Base-by-base conservation (phyloP, 768 basidiomycete species). In the Phaffia australis region DNA sequence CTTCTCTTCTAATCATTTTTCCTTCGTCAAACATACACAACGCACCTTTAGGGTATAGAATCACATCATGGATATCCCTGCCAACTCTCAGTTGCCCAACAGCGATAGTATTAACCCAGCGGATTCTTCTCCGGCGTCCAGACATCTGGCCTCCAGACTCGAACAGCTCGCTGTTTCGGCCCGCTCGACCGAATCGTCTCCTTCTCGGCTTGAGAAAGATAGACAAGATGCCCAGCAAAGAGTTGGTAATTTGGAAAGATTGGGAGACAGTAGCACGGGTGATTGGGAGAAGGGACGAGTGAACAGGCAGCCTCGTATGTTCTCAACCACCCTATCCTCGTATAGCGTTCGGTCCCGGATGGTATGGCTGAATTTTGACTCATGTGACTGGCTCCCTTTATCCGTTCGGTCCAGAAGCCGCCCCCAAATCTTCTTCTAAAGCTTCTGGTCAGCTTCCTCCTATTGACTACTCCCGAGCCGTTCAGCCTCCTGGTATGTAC, bases 261-360 rank as follows among this genome's bases (percentile, higher is more conserved):
- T 69, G n/a, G 63, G 67, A 21, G 67, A 64, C 14, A 60, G 57
- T 29, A 21, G 32, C 9, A 69, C 67, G 0, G 67, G 67, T 11
- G 63, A 25, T 47, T 69, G 67, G 67, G 67, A 69, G 63, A 60
- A 51, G 50, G 67, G 67, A 42, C 32, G 67, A 56, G 47, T 63
- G 18, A 55, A 63, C 23, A 57, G 56, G 46, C 15, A 30, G 32
- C 58, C 19, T 25, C 7, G 64, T 29, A 2, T 50, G 23, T 23
- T 32, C n/a, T 15, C 52, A 47, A 23, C n/a, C 16, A 18, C n/a
- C 21, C 42, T 56, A 29, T 23, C 21, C n/a, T 30, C 3, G 1
- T 14, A 30, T 27, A 2, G 21, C 16, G 42, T 29, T 23, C 23
- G 32, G 29, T 32, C 62, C 9, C 19, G 58, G 11, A 32, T n/a